These are phyloP conservation scores for Penicillium canescens DNA, from an alignment of 495 filamentous ascomycete species.

Conservation along the genomic window DNA sequence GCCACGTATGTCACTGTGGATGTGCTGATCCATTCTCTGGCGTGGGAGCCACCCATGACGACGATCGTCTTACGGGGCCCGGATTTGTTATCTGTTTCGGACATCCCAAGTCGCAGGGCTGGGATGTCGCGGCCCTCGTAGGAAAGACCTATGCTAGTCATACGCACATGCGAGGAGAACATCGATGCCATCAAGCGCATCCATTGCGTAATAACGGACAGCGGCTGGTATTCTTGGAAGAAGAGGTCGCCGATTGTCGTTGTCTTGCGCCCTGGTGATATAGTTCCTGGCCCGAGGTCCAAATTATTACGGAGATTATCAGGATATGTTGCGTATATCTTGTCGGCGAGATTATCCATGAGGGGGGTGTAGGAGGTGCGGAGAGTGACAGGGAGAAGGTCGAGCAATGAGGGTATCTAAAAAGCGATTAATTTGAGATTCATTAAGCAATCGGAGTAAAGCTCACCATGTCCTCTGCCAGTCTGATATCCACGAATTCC, in stretches of 20 bases:
- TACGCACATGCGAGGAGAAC: slow-evolving; percentile 75
- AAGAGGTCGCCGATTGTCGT: slow-evolving; percentile 63
- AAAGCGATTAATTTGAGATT: slow-evolving; percentile 4
- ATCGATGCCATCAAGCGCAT: slow-evolving; percentile 86
- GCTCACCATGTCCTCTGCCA: slow-evolving; percentile 74
- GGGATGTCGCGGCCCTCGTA: slow-evolving; percentile 86
- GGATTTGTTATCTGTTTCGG: slow-evolving; percentile 41
- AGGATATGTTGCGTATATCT: slow-evolving; percentile 77
- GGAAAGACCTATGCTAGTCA: slow-evolving; percentile 74
- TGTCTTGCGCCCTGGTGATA: slow-evolving; percentile 32
- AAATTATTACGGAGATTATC: slow-evolving; percentile 24
- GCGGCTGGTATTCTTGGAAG: slow-evolving; percentile 83
- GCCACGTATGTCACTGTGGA: slow-evolving; percentile 89
- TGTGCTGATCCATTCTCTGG: slow-evolving; percentile 93
- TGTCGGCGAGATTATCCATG: slow-evolving; percentile 78
- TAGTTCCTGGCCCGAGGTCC: slow-evolving; percentile 32
- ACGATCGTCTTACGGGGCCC: slow-evolving; percentile 73
- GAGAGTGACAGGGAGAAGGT: slow-evolving; percentile 73
- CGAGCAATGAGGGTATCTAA: slow-evolving; percentile 72
- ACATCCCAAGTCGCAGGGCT: slow-evolving; percentile 75
- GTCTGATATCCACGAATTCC: slow-evolving; percentile 82
- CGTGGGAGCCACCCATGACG: slow-evolving; percentile 82
- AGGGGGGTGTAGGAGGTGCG: slow-evolving; percentile 71
- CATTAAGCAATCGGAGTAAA: background rate
- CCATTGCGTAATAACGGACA: slow-evolving; percentile 79